Evolutionary conservation across 306 rosid species (phyloP).

Genomic region (Calophaca sinica): DNA sequence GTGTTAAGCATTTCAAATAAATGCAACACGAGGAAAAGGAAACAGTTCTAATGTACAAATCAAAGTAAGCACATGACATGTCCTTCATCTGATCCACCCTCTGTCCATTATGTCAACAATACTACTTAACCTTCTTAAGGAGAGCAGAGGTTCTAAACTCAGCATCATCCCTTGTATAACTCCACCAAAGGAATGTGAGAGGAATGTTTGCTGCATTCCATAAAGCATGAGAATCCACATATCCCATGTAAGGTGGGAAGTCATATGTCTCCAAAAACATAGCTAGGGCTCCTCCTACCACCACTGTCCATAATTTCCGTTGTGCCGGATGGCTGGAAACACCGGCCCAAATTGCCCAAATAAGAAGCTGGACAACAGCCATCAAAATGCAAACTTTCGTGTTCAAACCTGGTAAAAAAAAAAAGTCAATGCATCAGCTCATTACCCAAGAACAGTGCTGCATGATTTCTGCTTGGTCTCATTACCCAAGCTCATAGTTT

Average conservation of each 20-base stretch:
- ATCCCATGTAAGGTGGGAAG: conserved; percentile 93
- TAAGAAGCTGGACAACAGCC: conserved; percentile 75
- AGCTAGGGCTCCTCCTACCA: conserved; percentile 65
- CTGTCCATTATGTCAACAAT: conserved; percentile 32
- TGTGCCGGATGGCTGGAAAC: conserved; percentile 68
- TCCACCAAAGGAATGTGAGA: conserved; percentile 89
- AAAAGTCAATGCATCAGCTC: conserved; percentile 37
- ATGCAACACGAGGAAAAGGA: conserved; percentile 63
- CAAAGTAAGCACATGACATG: conserved; percentile 46
- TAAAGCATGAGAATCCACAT: conserved; percentile 82
- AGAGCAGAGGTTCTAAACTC: conserved; percentile 69
- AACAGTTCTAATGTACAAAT: conserved; percentile 55
- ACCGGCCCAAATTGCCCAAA: conserved; percentile 83
- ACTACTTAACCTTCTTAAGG: conserved; percentile 76
- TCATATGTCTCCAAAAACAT: conserved; percentile 76
- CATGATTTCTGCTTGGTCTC: background rate
- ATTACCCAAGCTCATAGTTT: background rate
- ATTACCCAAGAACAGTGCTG: conserved; percentile 28
- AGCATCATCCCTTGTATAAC: conserved; percentile 89
- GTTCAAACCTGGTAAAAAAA: conserved; percentile 76
- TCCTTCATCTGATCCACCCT: conserved; percentile 50
- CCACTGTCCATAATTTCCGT: conserved; percentile 75
- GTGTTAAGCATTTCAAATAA: conserved; percentile 55
- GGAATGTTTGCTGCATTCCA: conserved; percentile 83
- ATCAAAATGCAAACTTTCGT: conserved; percentile 69